Conservation (phyloP, 2,329 filamentous ascomycete genomes). For the Cordyceps pruinosa region DNA sequence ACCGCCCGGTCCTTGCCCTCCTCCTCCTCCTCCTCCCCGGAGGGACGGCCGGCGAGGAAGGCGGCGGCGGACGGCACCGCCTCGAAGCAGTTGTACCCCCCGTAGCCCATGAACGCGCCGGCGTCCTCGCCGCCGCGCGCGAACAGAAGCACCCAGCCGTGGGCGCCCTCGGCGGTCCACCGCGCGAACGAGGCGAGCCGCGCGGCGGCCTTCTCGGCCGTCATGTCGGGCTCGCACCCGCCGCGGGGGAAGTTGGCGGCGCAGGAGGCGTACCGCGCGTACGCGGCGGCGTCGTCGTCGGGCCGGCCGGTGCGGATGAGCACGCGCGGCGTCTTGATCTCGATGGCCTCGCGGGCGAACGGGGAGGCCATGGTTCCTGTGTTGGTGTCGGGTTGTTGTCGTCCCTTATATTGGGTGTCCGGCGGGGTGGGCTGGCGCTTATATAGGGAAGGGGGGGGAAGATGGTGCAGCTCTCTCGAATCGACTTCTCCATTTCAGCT, state of each 20-base stretch:
- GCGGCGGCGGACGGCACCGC: neutral
- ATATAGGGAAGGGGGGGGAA: neutral
- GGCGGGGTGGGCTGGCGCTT: neutral
- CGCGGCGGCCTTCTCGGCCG: constrained; percentile 10
- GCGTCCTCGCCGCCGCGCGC: constrained; percentile 15
- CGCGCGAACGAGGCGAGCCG: constrained; percentile 10
- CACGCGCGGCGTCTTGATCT: constrained; percentile 35
- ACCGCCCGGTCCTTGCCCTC: neutral
- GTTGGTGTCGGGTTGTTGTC: neutral
- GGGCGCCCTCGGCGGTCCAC: constrained; percentile 13
- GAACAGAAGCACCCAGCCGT: constrained; percentile 16
- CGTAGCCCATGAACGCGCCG: constrained; percentile 15
- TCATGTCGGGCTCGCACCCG: neutral
- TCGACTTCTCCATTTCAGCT: too few relatives aligned
- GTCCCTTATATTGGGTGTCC: too few relatives aligned
- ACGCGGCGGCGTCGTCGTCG: constrained; percentile 14
- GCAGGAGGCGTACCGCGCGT: constrained; percentile 12
- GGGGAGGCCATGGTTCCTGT: constrained; percentile 3
- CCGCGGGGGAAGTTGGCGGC: constrained; percentile 15
- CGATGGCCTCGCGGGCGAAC: constrained; percentile 12
- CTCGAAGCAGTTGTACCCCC: constrained; percentile 17
- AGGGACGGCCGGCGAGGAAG: neutral
- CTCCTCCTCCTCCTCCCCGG: neutral
- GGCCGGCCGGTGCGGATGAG: constrained; percentile 30
- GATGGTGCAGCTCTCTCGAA: too few relatives aligned